Conservation (phyloP, 2,329 filamentous ascomycete species). For the Fusarium secorum region DNA sequence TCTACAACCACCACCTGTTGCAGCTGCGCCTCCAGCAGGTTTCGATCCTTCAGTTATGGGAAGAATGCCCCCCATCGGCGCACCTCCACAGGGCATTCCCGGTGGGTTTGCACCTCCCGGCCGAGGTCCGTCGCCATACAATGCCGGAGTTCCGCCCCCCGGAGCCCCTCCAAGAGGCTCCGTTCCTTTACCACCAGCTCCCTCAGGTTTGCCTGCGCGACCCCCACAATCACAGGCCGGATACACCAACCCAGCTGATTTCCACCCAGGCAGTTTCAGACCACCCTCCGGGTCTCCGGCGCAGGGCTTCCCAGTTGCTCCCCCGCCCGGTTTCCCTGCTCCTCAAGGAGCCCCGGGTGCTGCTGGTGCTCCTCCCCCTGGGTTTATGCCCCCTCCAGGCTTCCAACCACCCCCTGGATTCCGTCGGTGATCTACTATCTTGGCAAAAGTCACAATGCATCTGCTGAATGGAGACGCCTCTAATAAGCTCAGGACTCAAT, state of each 20-base stretch:
- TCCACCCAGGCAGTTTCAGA: conserved; percentile 55
- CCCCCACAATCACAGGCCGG: conserved; percentile 57
- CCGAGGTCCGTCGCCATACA: conserved; percentile 49
- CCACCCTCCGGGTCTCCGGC: conserved; percentile 49
- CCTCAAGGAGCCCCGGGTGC: conserved; percentile 46
- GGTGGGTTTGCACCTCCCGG: conserved; percentile 50
- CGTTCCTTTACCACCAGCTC: conserved; percentile 56
- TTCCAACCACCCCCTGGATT: conserved; percentile 58
- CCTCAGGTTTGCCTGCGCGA: conserved; percentile 59
- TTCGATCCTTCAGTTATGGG: conserved; percentile 49
- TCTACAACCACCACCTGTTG: conserved; percentile 52
- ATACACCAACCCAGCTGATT: conserved; percentile 58
- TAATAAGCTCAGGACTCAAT: conserved; percentile 28
- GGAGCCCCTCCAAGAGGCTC: conserved; percentile 42
- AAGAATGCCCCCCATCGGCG: conserved; percentile 40
- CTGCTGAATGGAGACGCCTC: conserved; percentile 4
- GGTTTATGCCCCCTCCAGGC: conserved; percentile 53
- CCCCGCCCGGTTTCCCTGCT: conserved; percentile 52
- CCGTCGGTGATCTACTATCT: conserved; percentile 43
- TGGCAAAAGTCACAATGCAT: conserved; percentile 21
- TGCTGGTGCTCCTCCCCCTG: conserved; percentile 51
- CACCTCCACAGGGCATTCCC: conserved; percentile 48
- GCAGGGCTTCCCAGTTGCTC: conserved; percentile 51
- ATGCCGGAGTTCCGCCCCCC: conserved; percentile 39
- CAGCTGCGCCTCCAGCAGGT: conserved; percentile 41